These are phyloP conservation scores for Pseudohalonectria lignicola DNA, from an alignment of 2,329 filamentous ascomycete genomes.

Conservation along the genomic window DNA sequence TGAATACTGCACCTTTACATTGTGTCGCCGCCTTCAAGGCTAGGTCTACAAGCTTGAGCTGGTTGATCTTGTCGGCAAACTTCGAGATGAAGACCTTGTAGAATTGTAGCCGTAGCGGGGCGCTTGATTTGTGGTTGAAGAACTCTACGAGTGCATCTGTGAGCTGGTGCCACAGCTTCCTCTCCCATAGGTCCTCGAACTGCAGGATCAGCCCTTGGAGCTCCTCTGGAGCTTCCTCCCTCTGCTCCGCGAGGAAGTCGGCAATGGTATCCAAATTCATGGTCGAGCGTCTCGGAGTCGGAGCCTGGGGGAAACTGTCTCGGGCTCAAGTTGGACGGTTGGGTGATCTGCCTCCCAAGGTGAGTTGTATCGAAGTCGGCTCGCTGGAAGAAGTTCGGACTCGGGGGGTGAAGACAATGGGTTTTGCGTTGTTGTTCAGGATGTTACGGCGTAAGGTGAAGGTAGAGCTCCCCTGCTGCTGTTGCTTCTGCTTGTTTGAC, in stretches of 20 bases:
- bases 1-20: conserved; percentile 69
- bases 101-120: conserved; percentile 73
- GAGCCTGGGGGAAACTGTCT: no score
- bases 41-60: conserved; percentile 89
- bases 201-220: conserved; percentile 79
- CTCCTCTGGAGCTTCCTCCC: conserved; percentile 77
- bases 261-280: conserved; percentile 86
- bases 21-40: conserved; percentile 79
- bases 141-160: conserved; percentile 81
- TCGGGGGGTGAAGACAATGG: no score
- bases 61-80: conserved; percentile 98
- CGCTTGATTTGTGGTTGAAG: conserved; percentile 75
- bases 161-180: conserved; percentile 98
- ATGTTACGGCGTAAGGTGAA: no score
- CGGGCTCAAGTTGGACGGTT: background rate
- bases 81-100: conserved; percentile 93
- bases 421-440: no score
- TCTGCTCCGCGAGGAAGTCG: conserved; percentile 85
- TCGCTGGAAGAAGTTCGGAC: no score
- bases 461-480: no score
- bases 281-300: no score
- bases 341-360: no score
- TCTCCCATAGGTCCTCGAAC: conserved; percentile 96
- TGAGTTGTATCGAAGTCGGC: no score
- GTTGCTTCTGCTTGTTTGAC: conserved; percentile 16